Evolutionary conservation across 1,284 basidiomycete species (phyloP), one percentile per base, ranked within the genome.

Genomic region (Tilletiaria anomala): DNA sequence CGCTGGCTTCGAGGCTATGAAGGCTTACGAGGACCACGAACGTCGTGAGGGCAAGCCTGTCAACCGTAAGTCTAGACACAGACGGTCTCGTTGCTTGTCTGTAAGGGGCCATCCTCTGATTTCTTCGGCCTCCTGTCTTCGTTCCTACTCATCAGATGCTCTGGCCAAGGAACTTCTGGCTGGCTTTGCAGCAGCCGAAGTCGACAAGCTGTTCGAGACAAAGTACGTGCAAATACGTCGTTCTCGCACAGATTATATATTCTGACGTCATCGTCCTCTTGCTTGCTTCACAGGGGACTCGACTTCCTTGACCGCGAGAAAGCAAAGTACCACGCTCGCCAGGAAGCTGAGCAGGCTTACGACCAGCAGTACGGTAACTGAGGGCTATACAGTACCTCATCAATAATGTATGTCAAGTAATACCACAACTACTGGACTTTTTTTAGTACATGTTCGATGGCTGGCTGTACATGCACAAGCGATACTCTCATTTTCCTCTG

Each of bases 11-110:
- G 45, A 76, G 71, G 76, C 75, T 35, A 73, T 74, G 16, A 75
- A 75, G 52, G 73, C 73, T 6, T 78, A 77, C 63, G 74, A 77
- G 57, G 56, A 74, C 3, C 72, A 72, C 20, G 55, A 57, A 12
- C 57, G 35, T 26, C 73, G 73, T 50, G 71, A 68, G 26, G 48
- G 44, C 40, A 50, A 48, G 37, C 45, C 48, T 38, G 40, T 39
- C 37, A 49, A 47, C 40, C 16, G 15, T 17, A 15, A 12, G 14
- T 24, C 36, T 6, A n/a, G 21, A 12, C 36, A 32, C 36, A 34
- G n/a, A 12, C 32, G 26, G n/a, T n/a, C n/a, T n/a, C n/a, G n/a
- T n/a, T n/a, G n/a, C n/a, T n/a, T n/a, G n/a, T n/a, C n/a, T n/a
- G n/a, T n/a, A n/a, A n/a, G n/a, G n/a, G n/a, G 14, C n/a, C 29